phyloP scores from a whole-genome alignment of 2,329 filamentous ascomycete species.

The Fusarium nurragi region DNA sequence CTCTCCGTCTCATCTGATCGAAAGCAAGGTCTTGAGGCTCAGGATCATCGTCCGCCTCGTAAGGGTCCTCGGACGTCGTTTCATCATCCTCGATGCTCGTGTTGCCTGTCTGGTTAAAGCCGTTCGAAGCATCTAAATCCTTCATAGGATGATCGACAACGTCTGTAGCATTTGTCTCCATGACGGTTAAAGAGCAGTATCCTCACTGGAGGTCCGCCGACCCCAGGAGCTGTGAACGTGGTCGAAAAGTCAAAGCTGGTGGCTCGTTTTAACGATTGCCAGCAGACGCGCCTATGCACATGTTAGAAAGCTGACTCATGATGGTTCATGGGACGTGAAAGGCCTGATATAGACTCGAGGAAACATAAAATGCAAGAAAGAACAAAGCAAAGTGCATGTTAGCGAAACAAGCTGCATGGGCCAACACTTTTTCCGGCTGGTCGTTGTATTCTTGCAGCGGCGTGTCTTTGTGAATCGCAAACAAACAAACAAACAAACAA shows the following conservation, averaged over 20 bases:
- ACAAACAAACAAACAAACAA: not conserved
- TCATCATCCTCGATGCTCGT: constrained; percentile 48
- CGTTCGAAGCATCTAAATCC: constrained; percentile 50
- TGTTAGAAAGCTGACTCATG: constrained; percentile 1
- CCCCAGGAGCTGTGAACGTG: constrained; percentile 30
- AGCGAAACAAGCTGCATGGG: constrained; percentile 10
- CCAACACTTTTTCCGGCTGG: not conserved
- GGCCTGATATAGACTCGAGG: not conserved
- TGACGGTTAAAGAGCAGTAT: constrained; percentile 1
- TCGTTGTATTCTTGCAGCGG: constrained; percentile 3
- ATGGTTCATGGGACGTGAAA: not conserved
- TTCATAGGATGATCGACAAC: constrained; percentile 56
- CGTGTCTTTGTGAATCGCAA: not conserved
- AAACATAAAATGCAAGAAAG: not conserved
- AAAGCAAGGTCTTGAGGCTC: constrained; percentile 52
- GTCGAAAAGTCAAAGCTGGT: constrained; percentile 1
- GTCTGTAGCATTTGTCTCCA: constrained; percentile 51
- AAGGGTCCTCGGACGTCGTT: constrained; percentile 48
- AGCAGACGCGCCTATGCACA: constrained; percentile 1
- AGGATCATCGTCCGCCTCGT: constrained; percentile 49
- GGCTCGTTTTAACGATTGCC: not conserved
- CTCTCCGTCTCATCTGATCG: constrained; percentile 54
- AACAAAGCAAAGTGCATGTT: not conserved
- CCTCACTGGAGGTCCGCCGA: constrained; percentile 31
- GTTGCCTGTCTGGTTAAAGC: constrained; percentile 26